Evolutionary conservation across 148 eudicot species (phyloP).

Genomic region (Amaranthus cruentus): DNA sequence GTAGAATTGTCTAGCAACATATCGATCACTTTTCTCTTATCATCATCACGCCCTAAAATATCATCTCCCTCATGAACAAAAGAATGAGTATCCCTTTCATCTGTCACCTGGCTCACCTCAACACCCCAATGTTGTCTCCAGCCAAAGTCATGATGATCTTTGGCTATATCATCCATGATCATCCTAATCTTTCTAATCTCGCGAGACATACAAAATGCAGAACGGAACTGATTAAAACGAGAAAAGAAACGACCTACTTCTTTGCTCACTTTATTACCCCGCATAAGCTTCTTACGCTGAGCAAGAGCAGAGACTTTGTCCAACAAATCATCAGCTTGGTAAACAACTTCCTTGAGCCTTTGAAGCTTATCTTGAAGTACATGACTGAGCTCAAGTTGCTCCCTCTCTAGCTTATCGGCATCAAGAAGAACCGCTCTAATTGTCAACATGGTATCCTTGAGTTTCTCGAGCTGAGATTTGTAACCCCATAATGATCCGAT

Average conservation of each 20-base stretch:
- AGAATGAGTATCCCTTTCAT: slow-evolving; percentile 9
- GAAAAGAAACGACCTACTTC: neutral
- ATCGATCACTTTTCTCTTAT: neutral
- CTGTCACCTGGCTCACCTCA: neutral
- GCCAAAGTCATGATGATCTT: slow-evolving; percentile 1
- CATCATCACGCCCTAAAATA: slow-evolving; percentile 32
- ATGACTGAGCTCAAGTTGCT: neutral
- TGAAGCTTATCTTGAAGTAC: neutral
- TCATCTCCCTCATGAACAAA: slow-evolving; percentile 18
- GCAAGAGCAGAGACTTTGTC: slow-evolving; percentile 1
- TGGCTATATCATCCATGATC: neutral
- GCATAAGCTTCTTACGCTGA: neutral
- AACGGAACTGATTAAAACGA: neutral
- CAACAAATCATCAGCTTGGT: neutral
- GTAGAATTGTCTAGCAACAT: neutral
- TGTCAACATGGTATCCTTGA: slow-evolving; percentile 12
- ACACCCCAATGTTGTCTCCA: neutral
- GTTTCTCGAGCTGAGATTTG: slow-evolving; percentile 10
- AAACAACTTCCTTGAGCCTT: neutral
- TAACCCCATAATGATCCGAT: neutral
- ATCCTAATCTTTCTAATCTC: slow-evolving; percentile 9
- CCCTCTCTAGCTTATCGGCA: slow-evolving; percentile 3
- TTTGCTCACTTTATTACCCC: neutral
- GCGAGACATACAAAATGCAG: neutral
- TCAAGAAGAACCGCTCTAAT: slow-evolving; percentile 20